A percentile compares a stretch with the other conserved stretches of the same genome.
phyloP scores from a whole-genome alignment of 768 basidiomycete species.

The Rickenella mellea region DNA sequence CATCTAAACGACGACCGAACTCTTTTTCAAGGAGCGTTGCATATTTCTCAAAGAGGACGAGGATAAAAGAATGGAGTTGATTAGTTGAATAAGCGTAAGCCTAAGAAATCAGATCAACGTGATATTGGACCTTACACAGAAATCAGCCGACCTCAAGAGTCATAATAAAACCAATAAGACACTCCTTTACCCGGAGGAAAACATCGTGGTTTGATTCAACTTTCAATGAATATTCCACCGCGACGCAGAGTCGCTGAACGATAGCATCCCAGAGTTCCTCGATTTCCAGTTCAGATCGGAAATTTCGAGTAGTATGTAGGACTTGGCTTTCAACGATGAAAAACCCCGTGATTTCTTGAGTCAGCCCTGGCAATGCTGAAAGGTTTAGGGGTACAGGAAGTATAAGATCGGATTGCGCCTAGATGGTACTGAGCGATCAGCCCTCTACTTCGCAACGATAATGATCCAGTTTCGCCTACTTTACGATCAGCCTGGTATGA shows the following conservation, averaged over 20 bases:
- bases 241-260: constrained; percentile 59
- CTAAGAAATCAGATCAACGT: constrained; percentile 27
- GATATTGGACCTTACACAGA: neutral
- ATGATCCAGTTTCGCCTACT: constrained; percentile 36
- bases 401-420: constrained; percentile 97
- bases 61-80: constrained; percentile 74
- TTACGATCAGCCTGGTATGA: constrained; percentile 98
- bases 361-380: constrained; percentile 59
- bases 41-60: constrained; percentile 89
- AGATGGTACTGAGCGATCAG: neutral
- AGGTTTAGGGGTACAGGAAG: constrained; percentile 67
- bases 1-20: constrained; percentile 73
- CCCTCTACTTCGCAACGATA: neutral
- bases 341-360: constrained; percentile 93
- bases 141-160: constrained; percentile 67
- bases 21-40: constrained; percentile 71
- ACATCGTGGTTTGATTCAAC: constrained; percentile 72
- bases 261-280: constrained; percentile 94
- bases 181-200: constrained; percentile 78
- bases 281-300: constrained; percentile 85
- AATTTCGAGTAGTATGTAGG: constrained; percentile 76
- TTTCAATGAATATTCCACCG: constrained; percentile 63
- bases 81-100: constrained; percentile 79
- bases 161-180: constrained; percentile 77
- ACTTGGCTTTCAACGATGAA: constrained; percentile 96